Percentiles rank a stretch among this genome's conserved stretches.
These are phyloP conservation scores for Auxenochlorella protothecoides DNA, from an alignment of 139 green algal species.

Conservation along the genomic window DNA sequence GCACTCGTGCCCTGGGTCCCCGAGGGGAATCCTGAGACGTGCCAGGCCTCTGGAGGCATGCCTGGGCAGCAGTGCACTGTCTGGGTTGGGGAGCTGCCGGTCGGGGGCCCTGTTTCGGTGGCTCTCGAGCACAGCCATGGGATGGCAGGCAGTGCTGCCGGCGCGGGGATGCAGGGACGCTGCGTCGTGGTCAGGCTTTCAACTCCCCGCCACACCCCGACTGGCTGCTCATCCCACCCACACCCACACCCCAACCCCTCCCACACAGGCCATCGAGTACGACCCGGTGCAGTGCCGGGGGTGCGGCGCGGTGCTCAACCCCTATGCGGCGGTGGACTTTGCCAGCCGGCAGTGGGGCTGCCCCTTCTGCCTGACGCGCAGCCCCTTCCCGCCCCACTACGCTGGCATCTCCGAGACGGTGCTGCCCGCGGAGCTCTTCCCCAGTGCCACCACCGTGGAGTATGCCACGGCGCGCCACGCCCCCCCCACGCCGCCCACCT, in stretches of 20 bases:
- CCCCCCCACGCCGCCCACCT: conserved; percentile 61
- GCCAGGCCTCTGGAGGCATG: no score
- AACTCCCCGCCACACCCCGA: background rate
- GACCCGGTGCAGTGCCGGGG: conserved; percentile 89
- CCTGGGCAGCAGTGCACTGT: no score
- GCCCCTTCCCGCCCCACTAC: conserved; percentile 97
- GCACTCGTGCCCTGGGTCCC: no score
- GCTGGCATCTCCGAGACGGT: conserved; percentile 40
- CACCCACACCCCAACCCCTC: background rate
- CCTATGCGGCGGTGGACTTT: conserved; percentile 86
- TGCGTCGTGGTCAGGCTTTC: background rate
- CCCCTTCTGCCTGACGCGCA: conserved; percentile 87
- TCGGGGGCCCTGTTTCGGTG: background rate
- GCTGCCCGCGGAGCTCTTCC: conserved; percentile 89
- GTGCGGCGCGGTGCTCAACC: conserved; percentile 88
- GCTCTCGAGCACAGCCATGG: background rate
- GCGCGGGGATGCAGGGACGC: background rate
- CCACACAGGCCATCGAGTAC: conserved; percentile 79
- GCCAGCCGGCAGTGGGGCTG: conserved; percentile 88
- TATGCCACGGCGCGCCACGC: conserved; percentile 67
- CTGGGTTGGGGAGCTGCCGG: background rate
- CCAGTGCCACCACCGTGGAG: conserved; percentile 87
- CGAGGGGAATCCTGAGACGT: no score
- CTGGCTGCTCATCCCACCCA: background rate
- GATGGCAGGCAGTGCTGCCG: background rate